Evolutionary conservation across 352 stramenopile genomes (phyloP), one percentile per base, ranked within the genome.

Genomic region (Elongisporangium undulatum): DNA sequence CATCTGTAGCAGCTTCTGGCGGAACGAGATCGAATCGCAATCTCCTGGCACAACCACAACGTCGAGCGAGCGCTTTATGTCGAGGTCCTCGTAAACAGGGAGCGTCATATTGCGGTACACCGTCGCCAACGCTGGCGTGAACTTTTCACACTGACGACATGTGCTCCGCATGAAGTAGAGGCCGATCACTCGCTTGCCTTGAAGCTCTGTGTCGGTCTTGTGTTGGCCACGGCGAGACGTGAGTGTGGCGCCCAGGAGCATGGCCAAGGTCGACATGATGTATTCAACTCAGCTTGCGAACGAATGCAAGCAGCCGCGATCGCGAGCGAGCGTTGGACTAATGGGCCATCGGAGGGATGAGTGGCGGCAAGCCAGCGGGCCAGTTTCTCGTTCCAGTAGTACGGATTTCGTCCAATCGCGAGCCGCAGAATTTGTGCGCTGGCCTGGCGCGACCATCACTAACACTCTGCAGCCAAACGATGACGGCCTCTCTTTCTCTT

Each of bases 101-200:
- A 88, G 76, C 58, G 70, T 61, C 79, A 87, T 87, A 68, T 85
- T 86, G 48, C 72, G 70, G 53, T 90, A 74, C 13, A 82, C 74
- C 0, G 77, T 85, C 48, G 77, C 80, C 55, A 90, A 62, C 49
- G 84, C 66, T 23, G 78, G 80, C 49, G 80, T 87, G 66, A 90
- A 90, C 24, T 67, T 68, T 62, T 82, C 72, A 53, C 80, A 90
- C 17, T 76, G 75, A 24, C 66, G 67, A 58, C 77, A 88, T 15
- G 67, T 80, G 65, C 76, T 87, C 52, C 69, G 72, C 13, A 76
- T 86, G 63, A 90, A 90, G 71, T 86, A 90, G 26, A 90, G 58
- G 0, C 77, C 77, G 49, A 90, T 65, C 29, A 81, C 69, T n/a
- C 62, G 75, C 64, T 89, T 89, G 58, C 65, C 51, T 24, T 70